phyloP scores from a whole-genome alignment of 2,329 filamentous ascomycete genomes.

The Cladosporium cucumerinum region DNA sequence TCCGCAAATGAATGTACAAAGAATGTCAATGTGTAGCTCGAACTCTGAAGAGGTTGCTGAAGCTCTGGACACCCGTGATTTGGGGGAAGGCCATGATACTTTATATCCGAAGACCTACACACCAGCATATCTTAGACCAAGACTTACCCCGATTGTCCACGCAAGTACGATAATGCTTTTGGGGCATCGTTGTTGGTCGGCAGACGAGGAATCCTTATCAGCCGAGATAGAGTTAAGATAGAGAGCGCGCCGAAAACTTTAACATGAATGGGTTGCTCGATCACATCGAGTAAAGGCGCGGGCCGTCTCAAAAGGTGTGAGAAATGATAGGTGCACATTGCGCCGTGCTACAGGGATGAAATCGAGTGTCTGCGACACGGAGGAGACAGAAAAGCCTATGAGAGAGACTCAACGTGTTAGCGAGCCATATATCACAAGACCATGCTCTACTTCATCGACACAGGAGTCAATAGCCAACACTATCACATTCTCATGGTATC shows the following conservation, averaged over 20 bases:
- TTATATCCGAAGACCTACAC: background rate
- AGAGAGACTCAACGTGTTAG: background rate
- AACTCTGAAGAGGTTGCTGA: background rate
- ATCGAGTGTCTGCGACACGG: background rate
- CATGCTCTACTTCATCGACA: background rate
- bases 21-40: background rate
- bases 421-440: background rate
- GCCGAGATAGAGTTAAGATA: slow-evolving; percentile 14
- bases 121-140: background rate
- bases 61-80: background rate
- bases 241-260: slow-evolving; percentile 7
- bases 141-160: background rate
- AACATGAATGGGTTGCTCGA: slow-evolving; percentile 21
- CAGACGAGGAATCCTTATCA: slow-evolving; percentile 18
- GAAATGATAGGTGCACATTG: background rate
- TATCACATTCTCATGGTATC: background rate
- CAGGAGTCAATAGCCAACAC: background rate
- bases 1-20: background rate
- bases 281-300: slow-evolving; percentile 24
- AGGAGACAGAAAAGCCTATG: background rate
- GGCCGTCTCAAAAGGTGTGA: background rate
- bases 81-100: background rate
- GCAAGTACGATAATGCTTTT: slow-evolving; percentile 1
- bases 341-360: background rate
- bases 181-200: slow-evolving; percentile 4